Evolutionary conservation across 805 yeast genomes (phyloP).

Genomic region (Metschnikowia colocasiae): DNA sequence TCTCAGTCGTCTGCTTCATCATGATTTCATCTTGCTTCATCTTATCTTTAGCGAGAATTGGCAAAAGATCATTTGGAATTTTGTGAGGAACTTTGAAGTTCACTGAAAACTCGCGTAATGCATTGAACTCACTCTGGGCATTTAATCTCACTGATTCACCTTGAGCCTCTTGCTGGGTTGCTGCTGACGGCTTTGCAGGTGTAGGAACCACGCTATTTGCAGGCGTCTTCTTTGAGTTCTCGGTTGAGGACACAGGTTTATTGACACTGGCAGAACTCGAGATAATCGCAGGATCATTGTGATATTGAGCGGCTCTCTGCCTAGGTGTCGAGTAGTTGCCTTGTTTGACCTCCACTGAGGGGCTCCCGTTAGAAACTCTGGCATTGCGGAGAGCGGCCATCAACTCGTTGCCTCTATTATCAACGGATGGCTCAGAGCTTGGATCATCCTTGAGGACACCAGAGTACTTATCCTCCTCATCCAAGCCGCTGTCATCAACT

Average conservation of each 20-base stretch:
- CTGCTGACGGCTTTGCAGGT: slow-evolving; percentile 9
- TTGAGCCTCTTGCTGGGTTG: slow-evolving; percentile 12
- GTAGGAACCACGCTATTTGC: slow-evolving; percentile 15
- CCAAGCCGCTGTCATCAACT: slow-evolving; percentile 80
- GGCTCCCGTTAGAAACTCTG: slow-evolving; percentile 20
- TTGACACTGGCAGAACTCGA: slow-evolving; percentile 44
- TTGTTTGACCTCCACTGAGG: slow-evolving; percentile 15
- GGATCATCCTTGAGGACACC: slow-evolving; percentile 47
- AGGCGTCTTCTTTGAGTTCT: background rate
- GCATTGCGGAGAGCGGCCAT: slow-evolving; percentile 45
- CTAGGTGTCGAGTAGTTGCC: slow-evolving; percentile 55
- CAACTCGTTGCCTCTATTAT: slow-evolving; percentile 51
- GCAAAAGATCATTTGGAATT: slow-evolving; percentile 60
- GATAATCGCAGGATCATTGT: slow-evolving; percentile 65
- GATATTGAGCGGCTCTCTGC: slow-evolving; percentile 49
- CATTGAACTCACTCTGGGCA: slow-evolving; percentile 62
- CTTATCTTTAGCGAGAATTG: slow-evolving; percentile 66
- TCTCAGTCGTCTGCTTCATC: slow-evolving; percentile 30
- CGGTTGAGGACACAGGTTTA: slow-evolving; percentile 14
- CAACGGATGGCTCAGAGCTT: slow-evolving; percentile 27
- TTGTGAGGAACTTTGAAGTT: slow-evolving; percentile 68
- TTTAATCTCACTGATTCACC: slow-evolving; percentile 42
- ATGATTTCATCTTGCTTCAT: slow-evolving; percentile 60
- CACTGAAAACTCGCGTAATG: slow-evolving; percentile 74
- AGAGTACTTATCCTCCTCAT: slow-evolving; percentile 94